These are phyloP conservation scores for Didymosphaeria variabile DNA, from an alignment of 2,329 filamentous ascomycete genomes.

Conservation along the genomic window DNA sequence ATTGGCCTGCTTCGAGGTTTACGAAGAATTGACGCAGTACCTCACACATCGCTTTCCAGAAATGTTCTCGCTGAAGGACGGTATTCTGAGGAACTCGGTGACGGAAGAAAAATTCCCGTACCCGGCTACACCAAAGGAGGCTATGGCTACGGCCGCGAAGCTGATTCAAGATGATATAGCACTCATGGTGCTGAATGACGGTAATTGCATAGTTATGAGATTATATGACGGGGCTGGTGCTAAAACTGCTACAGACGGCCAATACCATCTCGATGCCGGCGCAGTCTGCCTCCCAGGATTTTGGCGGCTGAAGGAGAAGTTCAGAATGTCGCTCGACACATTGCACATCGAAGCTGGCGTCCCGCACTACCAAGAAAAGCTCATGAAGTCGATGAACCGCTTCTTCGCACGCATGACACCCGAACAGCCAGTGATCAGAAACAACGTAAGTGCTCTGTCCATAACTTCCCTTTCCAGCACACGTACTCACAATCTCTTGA, in stretches of 20 bases:
- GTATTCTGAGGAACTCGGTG: slow-evolving; percentile 9
- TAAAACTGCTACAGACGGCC: slow-evolving; percentile 2
- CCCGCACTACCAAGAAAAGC: slow-evolving; percentile 16
- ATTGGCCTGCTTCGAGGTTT: slow-evolving; percentile 12
- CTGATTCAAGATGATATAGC: slow-evolving; percentile 16
- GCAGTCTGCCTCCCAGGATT: slow-evolving; percentile 19
- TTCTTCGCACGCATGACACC: slow-evolving; percentile 14
- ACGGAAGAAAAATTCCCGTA: slow-evolving; percentile 15
- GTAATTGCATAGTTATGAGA: neutral
- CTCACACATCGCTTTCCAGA: slow-evolving; percentile 18
- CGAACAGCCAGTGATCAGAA: slow-evolving; percentile 16
- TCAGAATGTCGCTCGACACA: slow-evolving; percentile 17
- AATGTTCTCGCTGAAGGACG: slow-evolving; percentile 11
- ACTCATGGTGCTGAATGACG: slow-evolving; percentile 16
- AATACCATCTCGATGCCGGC: slow-evolving; percentile 17
- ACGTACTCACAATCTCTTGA: neutral
- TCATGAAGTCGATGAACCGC: slow-evolving; percentile 19
- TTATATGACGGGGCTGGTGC: neutral
- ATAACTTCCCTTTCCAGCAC: neutral
- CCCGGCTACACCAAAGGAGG: slow-evolving; percentile 13
- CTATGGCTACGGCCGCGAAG: slow-evolving; percentile 13
- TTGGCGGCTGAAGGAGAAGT: slow-evolving; percentile 19
- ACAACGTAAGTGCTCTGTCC: slow-evolving; percentile 10
- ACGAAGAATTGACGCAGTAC: slow-evolving; percentile 11
- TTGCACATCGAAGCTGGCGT: slow-evolving; percentile 18